These are phyloP conservation scores for Nothophaeocryptopus gaeumannii DNA, from an alignment of 2,329 filamentous ascomycete genomes.

Conservation along the genomic window DNA sequence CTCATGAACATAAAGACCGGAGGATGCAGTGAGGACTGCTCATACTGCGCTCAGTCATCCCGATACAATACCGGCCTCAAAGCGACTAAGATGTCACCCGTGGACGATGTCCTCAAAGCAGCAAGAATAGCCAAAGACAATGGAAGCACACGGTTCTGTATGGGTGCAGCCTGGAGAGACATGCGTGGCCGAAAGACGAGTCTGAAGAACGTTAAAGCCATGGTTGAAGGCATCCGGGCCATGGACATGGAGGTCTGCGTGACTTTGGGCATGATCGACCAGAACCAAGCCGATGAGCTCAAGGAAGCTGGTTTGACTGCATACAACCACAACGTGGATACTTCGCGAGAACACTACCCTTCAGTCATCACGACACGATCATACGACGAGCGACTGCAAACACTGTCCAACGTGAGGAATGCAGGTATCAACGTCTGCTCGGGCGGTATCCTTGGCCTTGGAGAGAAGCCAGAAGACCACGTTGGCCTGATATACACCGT, in stretches of 20 bases:
- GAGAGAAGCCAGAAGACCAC: conserved; percentile 74
- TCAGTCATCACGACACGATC: conserved; percentile 78
- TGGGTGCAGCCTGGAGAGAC: conserved; percentile 91
- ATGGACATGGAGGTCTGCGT: conserved; percentile 91
- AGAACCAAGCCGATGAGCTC: conserved; percentile 71
- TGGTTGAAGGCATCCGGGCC: conserved; percentile 76
- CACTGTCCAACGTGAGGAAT: conserved; percentile 74
- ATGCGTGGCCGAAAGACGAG: conserved; percentile 87
- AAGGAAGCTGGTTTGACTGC: conserved; percentile 82
- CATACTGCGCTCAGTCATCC: conserved; percentile 86
- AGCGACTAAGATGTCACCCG: conserved; percentile 73
- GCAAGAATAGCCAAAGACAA: conserved; percentile 76
- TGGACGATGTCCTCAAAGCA: conserved; percentile 76
- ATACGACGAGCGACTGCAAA: conserved; percentile 83
- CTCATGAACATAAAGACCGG: conserved; percentile 97
- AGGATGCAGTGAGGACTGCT: conserved; percentile 88
- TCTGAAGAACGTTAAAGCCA: conserved; percentile 77
- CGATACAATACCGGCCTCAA: conserved; percentile 75
- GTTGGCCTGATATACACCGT: conserved; percentile 82
- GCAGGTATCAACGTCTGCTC: conserved; percentile 89
- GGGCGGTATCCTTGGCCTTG: conserved; percentile 81
- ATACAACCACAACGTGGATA: conserved; percentile 94
- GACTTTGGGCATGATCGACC: conserved; percentile 89
- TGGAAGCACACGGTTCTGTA: conserved; percentile 88
- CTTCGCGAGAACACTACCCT: conserved; percentile 83